Evolutionary conservation across 371 early-diverging fungal species (phyloP).

Genomic region (Zopfochytrium polystomum): DNA sequence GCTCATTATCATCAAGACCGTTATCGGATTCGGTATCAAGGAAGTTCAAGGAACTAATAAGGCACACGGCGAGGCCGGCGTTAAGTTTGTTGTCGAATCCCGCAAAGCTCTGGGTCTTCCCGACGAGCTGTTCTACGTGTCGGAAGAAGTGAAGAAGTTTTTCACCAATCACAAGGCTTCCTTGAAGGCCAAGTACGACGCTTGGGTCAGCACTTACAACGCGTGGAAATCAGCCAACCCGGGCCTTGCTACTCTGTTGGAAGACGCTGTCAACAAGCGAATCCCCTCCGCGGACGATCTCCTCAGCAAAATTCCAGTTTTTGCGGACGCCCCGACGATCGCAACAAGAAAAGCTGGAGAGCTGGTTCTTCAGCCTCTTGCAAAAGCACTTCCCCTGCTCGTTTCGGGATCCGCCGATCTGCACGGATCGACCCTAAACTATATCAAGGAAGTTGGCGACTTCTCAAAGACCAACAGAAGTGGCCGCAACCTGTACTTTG

Average conservation of each 20-base stretch:
- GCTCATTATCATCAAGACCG: constrained; percentile 43
- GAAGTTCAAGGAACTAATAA: constrained; percentile 64
- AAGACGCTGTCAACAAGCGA: constrained; percentile 15
- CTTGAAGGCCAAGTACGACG: constrained; percentile 11
- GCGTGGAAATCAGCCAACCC: constrained; percentile 31
- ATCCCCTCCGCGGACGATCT: constrained; percentile 10
- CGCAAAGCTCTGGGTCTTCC: constrained; percentile 66
- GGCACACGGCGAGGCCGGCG: constrained; percentile 76
- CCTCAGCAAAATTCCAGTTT: constrained; percentile 13
- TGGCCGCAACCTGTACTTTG: constrained; percentile 91
- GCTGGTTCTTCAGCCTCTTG: constrained; percentile 77
- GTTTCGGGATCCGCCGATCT: constrained; percentile 99
- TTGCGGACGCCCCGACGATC: constrained; percentile 28
- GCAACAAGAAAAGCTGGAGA: constrained; percentile 89
- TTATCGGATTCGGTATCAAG: constrained; percentile 78
- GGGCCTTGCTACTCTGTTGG: constrained; percentile 11
- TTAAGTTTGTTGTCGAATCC: constrained; percentile 74
- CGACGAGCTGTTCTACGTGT: constrained; percentile 71
- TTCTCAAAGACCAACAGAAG: constrained; percentile 52
- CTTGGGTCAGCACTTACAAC: constrained; percentile 16
- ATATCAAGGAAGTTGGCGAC: constrained; percentile 91
- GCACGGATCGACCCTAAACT: constrained; percentile 94
- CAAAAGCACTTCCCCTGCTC: constrained; percentile 76
- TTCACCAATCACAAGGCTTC: constrained; percentile 14
- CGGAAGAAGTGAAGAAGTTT: constrained; percentile 36